These are phyloP conservation scores for Aegilops bicornis DNA, from an alignment of 176 grass and related monocot genomes.

Conservation along the genomic window DNA sequence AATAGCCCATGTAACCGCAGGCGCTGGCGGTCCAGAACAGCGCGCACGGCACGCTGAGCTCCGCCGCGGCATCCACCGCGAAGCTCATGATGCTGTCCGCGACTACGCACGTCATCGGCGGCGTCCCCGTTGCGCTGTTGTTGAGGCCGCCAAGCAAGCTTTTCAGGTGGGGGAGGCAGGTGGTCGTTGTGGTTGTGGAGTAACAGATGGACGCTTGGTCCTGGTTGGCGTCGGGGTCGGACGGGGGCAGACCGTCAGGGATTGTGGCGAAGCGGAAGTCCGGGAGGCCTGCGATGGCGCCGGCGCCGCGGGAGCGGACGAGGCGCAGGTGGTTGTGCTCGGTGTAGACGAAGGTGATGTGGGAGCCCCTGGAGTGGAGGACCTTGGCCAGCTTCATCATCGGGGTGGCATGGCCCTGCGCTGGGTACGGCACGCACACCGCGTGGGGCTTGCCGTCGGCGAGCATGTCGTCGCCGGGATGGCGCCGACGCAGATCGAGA, in stretches of 20 bases:
- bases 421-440: slow-evolving; percentile 31
- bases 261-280: slow-evolving; percentile 26
- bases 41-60: slow-evolving; percentile 28
- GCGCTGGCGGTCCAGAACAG: slow-evolving; percentile 47
- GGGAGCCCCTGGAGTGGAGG: slow-evolving; percentile 37
- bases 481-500: too few relatives aligned
- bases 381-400: slow-evolving; percentile 40
- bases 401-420: slow-evolving; percentile 20
- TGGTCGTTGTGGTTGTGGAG: slow-evolving; percentile 13
- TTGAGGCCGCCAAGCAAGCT: background rate
- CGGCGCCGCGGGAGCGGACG: background rate
- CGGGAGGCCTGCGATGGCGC: background rate
- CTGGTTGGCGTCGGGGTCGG: slow-evolving; percentile 26
- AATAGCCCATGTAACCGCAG: slow-evolving; percentile 45
- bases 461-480: too few relatives aligned
- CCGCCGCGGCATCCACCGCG: slow-evolving; percentile 31
- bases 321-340: slow-evolving; percentile 49
- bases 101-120: slow-evolving; percentile 38
- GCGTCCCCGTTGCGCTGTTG: background rate
- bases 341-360: slow-evolving; percentile 66
- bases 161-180: slow-evolving; percentile 18
- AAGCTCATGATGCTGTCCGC: slow-evolving; percentile 48
- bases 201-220: background rate
- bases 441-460: slow-evolving; percentile 14
- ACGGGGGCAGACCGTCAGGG: slow-evolving; percentile 21